These are phyloP conservation scores for Turritis glabra DNA, from an alignment of 345 rosid genomes.

Conservation along the genomic window DNA sequence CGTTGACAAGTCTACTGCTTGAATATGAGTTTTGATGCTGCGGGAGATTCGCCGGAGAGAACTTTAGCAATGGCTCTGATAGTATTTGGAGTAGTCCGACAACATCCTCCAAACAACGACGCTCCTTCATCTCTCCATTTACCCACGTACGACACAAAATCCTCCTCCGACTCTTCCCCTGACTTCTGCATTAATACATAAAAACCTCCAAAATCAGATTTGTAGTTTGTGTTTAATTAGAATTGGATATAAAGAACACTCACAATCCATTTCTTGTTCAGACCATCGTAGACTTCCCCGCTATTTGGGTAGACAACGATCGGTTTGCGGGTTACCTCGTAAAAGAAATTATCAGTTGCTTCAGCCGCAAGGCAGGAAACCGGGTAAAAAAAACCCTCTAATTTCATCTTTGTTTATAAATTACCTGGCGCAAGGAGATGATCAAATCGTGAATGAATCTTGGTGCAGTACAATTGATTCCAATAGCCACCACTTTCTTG, in stretches of 20 bases:
- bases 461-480: constrained; percentile 88
- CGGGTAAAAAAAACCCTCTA: background rate
- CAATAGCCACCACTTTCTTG: constrained; percentile 67
- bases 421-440: constrained; percentile 55
- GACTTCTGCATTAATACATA: constrained; percentile 49
- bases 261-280: constrained; percentile 73
- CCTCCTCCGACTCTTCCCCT: constrained; percentile 60
- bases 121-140: constrained; percentile 82
- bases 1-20: background rate
- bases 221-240: background rate
- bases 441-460: constrained; percentile 63
- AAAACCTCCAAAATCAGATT: background rate
- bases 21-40: constrained; percentile 18
- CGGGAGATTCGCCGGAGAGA: constrained; percentile 45
- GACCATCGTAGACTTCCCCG: constrained; percentile 74
- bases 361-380: constrained; percentile 21
- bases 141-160: constrained; percentile 67
- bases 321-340: constrained; percentile 71
- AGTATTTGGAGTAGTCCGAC: constrained; percentile 87
- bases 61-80: constrained; percentile 58
- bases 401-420: background rate
- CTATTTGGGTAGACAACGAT: constrained; percentile 79
- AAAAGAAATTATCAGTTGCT: background rate
- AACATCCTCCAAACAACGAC: constrained; percentile 83
- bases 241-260: constrained; percentile 29